phyloP scores from a whole-genome alignment of 805 yeast species.

The Blastobotrys terrestris region DNA sequence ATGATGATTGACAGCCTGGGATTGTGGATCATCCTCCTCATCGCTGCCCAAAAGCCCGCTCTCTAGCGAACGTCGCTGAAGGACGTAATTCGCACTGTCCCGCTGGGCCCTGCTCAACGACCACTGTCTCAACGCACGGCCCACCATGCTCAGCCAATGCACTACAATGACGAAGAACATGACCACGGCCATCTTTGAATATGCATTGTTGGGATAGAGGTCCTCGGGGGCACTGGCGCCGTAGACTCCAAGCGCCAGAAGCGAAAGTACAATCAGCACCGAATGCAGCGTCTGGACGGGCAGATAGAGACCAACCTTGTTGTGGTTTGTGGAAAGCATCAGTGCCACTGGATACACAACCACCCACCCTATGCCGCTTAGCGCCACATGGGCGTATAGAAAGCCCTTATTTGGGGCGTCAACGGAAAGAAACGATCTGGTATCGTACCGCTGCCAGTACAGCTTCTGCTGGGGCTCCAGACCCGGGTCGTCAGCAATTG shows the following conservation, averaged over 20 bases:
- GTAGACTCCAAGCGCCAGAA: slow-evolving; percentile 52
- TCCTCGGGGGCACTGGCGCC: slow-evolving; percentile 49
- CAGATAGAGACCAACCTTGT: slow-evolving; percentile 54
- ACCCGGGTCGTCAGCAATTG: slow-evolving; percentile 58
- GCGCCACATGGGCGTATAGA: slow-evolving; percentile 48
- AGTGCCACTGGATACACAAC: slow-evolving; percentile 63
- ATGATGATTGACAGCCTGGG: slow-evolving; percentile 9
- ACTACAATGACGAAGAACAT: slow-evolving; percentile 45
- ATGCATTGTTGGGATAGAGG: slow-evolving; percentile 73
- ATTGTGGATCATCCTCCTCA: slow-evolving; percentile 7
- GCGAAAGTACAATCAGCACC: slow-evolving; percentile 41
- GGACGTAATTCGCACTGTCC: slow-evolving; percentile 28
- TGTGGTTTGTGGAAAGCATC: slow-evolving; percentile 53
- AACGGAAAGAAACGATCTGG: slow-evolving; percentile 56
- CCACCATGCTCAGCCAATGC: slow-evolving; percentile 51
- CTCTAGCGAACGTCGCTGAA: slow-evolving; percentile 22
- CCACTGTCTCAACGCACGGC: slow-evolving; percentile 43
- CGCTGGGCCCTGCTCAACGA: slow-evolving; percentile 24
- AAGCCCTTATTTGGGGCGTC: slow-evolving; percentile 45
- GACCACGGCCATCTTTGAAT: slow-evolving; percentile 58
- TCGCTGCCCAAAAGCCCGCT: slow-evolving; percentile 18
- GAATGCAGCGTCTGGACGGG: slow-evolving; percentile 51
- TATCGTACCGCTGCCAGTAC: slow-evolving; percentile 74
- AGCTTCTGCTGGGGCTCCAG: slow-evolving; percentile 64
- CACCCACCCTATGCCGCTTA: slow-evolving; percentile 41